Base-by-base conservation (phyloP, 441 rosid genomes). In the Erodium trifolium region DNA sequence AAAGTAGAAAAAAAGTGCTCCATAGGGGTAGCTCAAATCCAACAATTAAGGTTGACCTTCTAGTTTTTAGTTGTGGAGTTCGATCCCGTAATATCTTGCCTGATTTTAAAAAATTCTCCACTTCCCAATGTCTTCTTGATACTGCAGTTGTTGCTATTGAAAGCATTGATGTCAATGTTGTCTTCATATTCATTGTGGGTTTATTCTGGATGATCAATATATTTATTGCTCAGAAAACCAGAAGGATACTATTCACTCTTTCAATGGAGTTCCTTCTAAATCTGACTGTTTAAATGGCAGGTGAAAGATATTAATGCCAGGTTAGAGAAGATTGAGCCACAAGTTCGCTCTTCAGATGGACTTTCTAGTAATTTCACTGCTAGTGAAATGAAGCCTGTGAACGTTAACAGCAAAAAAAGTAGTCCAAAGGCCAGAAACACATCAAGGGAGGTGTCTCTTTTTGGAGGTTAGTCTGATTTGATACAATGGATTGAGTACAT, bases 361-460 rank as follows among this genome's bases (percentile, higher is more conserved):
- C 80, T 77, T 69, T 72, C 76, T 10, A 75, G 77, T 75, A 85
- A 81, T 75, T 86, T 81, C 85, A 75, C 73, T 69, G 69, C 78
- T 57, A 81, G 49, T 45, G 98, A 92, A 74, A 77, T 84, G 75
- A 94, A 89, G 82, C 83, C 87, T 66, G 71, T 74, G 19, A 78
- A 62, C 77, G 77, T 77, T 74, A 84, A 85, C 66, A 75, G 88
- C 68, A 92, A 89, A 82, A 89, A 79, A 83, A 92, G 86, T 73
- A 92, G 98, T 80, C 99, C 98, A 71, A 92, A 78, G 82, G 87
- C 94, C 65, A 90, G 85, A 84, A 82, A 86, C 81, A 76, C 90
- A 43, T 71, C 92, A 0, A 86, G 88, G 80, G 99, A 95, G 76
- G 75, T 67, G 72, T 89, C 99, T 76, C 83, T 85, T 55, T 89